Base-by-base conservation (phyloP, 352 stramenopile genomes). In the Phytophthora meadii region DNA sequence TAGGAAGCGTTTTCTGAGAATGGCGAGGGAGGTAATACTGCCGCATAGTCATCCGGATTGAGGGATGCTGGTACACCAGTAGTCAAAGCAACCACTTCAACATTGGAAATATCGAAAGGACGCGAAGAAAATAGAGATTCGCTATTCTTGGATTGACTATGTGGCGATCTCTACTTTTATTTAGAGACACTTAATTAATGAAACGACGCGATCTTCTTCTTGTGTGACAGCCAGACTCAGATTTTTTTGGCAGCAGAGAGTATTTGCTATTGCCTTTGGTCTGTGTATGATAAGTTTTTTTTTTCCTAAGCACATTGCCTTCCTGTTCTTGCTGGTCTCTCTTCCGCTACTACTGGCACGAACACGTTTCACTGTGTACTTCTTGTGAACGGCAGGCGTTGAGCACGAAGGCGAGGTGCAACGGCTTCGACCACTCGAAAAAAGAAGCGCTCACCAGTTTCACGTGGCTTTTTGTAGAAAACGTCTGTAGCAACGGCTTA, bases 341-440 rank as follows among this genome's bases (percentile, higher is more conserved):
- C 54, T 64, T 25, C 50, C 40, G 40, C 40, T 27, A 17, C 5
- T 11, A 34, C 15, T 40, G 32, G 22, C 54, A 45, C 28, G 30
- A 15, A 49, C 41, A 9, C 30, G 51, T 68, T 68, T 68, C 36
- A 68, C 27, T 56, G 15, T 12, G 46, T 39, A 28, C 63, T 63
- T 72, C 58, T 68, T 61, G 42, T 54, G 45, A 72, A 68, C 63
- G 58, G 51, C 57, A 11, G 49, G n/a, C 62, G 61, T 59, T 69
- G 44, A 49, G 42, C 27, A 36, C 48, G 32, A 49, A 47, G 44
- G 27, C 34, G 32, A 4, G 52, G 34, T 30, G 53, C 22, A 47
- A 49, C 27, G 37, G 30, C 9, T 14, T 36, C 30, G 30, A 36
- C 30, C 40, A 24, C 17, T 28, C 5, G 6, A 34, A 67, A 56